A percentile compares a stretch with the other conserved stretches of the same genome.
These are phyloP conservation scores for Vinca major DNA, from an alignment of 305 asterid genomes.

Conservation along the genomic window DNA sequence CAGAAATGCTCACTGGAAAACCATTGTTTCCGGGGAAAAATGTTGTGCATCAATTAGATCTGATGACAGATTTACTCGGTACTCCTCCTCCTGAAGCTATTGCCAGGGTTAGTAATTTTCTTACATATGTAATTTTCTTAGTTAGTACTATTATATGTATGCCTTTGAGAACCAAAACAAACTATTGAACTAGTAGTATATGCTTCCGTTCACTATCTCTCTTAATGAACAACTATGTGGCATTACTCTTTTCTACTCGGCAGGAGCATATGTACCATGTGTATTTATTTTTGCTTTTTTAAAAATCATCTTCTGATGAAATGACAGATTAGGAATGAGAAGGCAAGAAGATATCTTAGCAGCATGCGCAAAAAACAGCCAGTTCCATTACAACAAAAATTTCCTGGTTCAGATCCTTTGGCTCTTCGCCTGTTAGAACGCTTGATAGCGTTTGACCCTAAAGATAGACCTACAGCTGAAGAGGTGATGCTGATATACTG, in stretches of 20 bases:
- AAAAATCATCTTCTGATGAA: slow-evolving; percentile 4
- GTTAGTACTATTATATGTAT: background rate
- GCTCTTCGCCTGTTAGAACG: slow-evolving; percentile 76
- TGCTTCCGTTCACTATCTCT: background rate
- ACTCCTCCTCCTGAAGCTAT: slow-evolving; percentile 43
- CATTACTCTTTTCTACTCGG: background rate
- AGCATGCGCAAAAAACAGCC: slow-evolving; percentile 84
- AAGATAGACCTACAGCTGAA: slow-evolving; percentile 91
- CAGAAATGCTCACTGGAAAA: slow-evolving; percentile 40
- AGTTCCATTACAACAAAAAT: slow-evolving; percentile 68
- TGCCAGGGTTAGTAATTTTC: slow-evolving; percentile 29
- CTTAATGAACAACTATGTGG: background rate
- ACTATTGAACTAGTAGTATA: background rate
- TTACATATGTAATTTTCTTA: slow-evolving; percentile 5
- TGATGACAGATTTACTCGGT: slow-evolving; percentile 44
- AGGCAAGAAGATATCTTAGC: slow-evolving; percentile 94
- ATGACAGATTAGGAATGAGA: slow-evolving; percentile 94
- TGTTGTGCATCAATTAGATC: slow-evolving; percentile 44
- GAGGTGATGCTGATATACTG: slow-evolving; percentile 37
- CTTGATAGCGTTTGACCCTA: slow-evolving; percentile 92
- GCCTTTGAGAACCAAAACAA: slow-evolving; percentile 3
- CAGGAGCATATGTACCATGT: background rate
- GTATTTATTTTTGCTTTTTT: background rate
- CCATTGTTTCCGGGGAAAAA: slow-evolving; percentile 48
- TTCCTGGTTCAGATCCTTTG: slow-evolving; percentile 74